Conservation (phyloP, 176 grass and related monocot genomes). For the Echinochloa phyllopogon region DNA sequence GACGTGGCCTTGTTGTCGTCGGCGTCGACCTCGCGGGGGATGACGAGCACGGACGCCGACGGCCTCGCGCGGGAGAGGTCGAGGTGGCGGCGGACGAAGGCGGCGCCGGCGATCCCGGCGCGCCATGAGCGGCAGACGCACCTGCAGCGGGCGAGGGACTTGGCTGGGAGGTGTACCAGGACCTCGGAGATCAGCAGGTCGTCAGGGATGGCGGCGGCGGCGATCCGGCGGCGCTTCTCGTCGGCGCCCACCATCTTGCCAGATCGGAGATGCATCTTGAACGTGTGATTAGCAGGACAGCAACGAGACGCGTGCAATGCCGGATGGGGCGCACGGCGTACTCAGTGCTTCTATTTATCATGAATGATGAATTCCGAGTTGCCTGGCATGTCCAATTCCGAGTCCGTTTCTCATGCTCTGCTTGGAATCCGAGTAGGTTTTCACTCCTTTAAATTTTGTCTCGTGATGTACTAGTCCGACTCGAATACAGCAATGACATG, state of each 20-base stretch:
- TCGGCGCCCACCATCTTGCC: not conserved
- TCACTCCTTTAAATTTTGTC: no score
- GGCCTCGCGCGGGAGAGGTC: not conserved
- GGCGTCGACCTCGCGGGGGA: not conserved
- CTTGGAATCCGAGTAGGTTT: not conserved
- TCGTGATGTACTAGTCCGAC: no score
- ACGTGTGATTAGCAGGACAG: no score
- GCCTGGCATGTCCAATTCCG: no score
- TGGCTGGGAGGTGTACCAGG: not conserved
- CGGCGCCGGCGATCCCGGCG: not conserved
- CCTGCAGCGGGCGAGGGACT: not conserved
- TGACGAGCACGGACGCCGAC: not conserved
- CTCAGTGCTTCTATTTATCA: no score
- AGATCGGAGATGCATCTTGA: no score
- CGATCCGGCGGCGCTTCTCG: not conserved
- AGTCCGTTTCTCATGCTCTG: no score
- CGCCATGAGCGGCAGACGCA: not conserved
- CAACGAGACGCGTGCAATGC: no score
- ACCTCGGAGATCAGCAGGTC: constrained; percentile 21
- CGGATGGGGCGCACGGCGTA: no score
- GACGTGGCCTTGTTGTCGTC: not conserved
- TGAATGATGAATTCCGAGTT: no score
- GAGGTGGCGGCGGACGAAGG: constrained; percentile 4
- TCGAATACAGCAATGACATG: no score
- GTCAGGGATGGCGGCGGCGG: not conserved